These are phyloP conservation scores for Isoetes taiwanensis DNA, from an alignment of 75 land plant species.

Conservation along the genomic window DNA sequence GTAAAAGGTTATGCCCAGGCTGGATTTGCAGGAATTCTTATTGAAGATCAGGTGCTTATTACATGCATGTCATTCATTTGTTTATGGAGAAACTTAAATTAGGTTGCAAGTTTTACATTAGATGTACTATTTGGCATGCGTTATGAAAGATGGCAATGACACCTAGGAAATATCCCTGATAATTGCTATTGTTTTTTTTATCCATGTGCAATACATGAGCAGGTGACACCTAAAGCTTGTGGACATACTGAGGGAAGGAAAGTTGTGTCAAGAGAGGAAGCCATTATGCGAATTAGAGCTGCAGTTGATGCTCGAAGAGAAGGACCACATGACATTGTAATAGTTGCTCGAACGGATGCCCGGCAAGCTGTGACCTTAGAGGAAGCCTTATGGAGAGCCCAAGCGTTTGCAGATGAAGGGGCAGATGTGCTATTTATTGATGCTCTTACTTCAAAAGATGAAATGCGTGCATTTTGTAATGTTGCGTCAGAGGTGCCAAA, in stretches of 20 bases:
- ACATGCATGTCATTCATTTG: constrained; percentile 1
- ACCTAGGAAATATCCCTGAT: neutral
- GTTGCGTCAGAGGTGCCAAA: constrained; percentile 64
- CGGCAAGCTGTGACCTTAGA: constrained; percentile 87
- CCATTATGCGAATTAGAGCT: constrained; percentile 76
- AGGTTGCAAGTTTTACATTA: neutral
- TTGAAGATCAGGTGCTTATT: constrained; percentile 86
- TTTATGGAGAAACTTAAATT: neutral
- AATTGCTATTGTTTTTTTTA: neutral
- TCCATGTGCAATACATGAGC: constrained; percentile 1
- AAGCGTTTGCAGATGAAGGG: constrained; percentile 91
- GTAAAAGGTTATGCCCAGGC: constrained; percentile 81
- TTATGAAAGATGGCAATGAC: neutral
- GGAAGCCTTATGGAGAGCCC: constrained; percentile 73
- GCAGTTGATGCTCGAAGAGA: constrained; percentile 90
- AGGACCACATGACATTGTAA: constrained; percentile 72
- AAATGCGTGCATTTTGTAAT: constrained; percentile 79
- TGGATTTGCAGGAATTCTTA: constrained; percentile 91
- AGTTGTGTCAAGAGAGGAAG: constrained; percentile 89
- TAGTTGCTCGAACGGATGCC: constrained; percentile 87
- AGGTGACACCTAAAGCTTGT: constrained; percentile 98
- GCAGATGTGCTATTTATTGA: constrained; percentile 97
- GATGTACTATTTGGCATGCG: neutral
- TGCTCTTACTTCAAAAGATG: constrained; percentile 81
- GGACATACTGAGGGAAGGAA: constrained; percentile 86